Conservation (phyloP, 345 rosid genomes). For the Raphanus raphanistrum region DNA sequence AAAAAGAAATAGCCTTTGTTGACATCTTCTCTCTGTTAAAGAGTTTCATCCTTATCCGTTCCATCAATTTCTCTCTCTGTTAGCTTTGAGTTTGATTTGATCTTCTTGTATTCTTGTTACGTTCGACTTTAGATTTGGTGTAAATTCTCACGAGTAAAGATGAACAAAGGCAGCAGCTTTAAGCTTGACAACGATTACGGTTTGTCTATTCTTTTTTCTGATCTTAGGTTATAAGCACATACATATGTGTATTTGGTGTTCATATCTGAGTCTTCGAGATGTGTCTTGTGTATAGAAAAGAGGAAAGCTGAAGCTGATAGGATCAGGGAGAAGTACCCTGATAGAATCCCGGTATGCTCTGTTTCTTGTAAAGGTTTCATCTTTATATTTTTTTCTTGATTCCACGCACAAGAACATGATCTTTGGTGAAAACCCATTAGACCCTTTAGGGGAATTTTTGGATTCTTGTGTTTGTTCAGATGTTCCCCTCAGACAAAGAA, state of each 20-base stretch:
- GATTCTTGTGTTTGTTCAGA: not conserved
- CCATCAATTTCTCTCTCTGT: slow-evolving; percentile 10
- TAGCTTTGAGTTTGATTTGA: slow-evolving; percentile 9
- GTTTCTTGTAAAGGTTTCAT: not conserved
- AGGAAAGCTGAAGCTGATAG: slow-evolving; percentile 70
- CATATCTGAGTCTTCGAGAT: not conserved
- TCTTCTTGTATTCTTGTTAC: slow-evolving; percentile 7
- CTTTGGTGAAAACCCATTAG: not conserved
- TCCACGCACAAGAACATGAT: not conserved
- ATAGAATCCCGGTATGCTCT: slow-evolving; percentile 65
- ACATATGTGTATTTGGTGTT: not conserved
- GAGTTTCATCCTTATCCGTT: slow-evolving; percentile 11
- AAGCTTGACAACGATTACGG: slow-evolving; percentile 70
- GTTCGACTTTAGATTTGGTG: not conserved
- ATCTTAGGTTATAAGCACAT: not conserved
- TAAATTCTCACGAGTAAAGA: slow-evolving; percentile 19
- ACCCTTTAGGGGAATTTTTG: not conserved
- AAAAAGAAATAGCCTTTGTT: not conserved
- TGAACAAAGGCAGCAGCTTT: slow-evolving; percentile 61
- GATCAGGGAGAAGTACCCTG: slow-evolving; percentile 74
- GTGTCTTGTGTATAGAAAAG: slow-evolving; percentile 44
- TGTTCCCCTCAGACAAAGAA: not conserved
- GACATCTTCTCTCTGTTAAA: slow-evolving; percentile 1
- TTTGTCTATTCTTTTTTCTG: slow-evolving; percentile 26
- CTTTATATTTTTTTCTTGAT: slow-evolving; percentile 29